phyloP scores from a whole-genome alignment of 1,139 yeast genomes.

The Yamadazyma conglobata region DNA sequence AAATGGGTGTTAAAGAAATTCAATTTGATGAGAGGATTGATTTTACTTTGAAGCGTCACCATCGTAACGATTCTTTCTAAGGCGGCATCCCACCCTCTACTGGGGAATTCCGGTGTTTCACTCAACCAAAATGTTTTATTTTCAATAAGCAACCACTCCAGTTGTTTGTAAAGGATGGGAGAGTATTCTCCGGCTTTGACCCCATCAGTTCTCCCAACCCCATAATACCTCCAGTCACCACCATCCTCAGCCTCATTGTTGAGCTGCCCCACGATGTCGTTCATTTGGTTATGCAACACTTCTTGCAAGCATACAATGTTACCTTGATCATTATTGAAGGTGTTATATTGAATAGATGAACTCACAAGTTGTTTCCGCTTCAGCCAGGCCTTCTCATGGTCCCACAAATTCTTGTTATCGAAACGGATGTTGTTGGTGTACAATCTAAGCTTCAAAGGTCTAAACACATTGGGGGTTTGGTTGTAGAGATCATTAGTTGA shows the following conservation, averaged over 20 bases:
- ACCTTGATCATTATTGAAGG: slow-evolving; percentile 28
- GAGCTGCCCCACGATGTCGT: slow-evolving; percentile 39
- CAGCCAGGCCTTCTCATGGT: slow-evolving; percentile 44
- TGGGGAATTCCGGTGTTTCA: slow-evolving; percentile 24
- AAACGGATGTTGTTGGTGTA: slow-evolving; percentile 55
- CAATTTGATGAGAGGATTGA: slow-evolving; percentile 23
- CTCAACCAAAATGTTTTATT: slow-evolving; percentile 35
- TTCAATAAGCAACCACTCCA: slow-evolving; percentile 31
- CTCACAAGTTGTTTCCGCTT: slow-evolving; percentile 35
- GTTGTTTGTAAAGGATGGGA: slow-evolving; percentile 26
- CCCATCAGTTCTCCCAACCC: slow-evolving; percentile 37
- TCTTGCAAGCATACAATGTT: slow-evolving; percentile 53
- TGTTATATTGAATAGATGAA: slow-evolving; percentile 33
- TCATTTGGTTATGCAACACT: slow-evolving; percentile 48
- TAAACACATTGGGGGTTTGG: slow-evolving; percentile 9
- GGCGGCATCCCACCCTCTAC: slow-evolving; percentile 56
- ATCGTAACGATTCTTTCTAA: slow-evolving; percentile 47
- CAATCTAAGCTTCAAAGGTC: slow-evolving; percentile 31
- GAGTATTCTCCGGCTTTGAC: slow-evolving; percentile 30
- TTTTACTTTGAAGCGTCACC: slow-evolving; percentile 33
- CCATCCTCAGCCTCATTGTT: slow-evolving; percentile 18
- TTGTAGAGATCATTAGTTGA: background rate
- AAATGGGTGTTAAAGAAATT: slow-evolving; percentile 58
- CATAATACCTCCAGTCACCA: slow-evolving; percentile 33
- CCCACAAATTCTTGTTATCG: slow-evolving; percentile 32